These are phyloP conservation scores for Ananas comosus DNA, from an alignment of 176 grass and related monocot species.

Conservation along the genomic window DNA sequence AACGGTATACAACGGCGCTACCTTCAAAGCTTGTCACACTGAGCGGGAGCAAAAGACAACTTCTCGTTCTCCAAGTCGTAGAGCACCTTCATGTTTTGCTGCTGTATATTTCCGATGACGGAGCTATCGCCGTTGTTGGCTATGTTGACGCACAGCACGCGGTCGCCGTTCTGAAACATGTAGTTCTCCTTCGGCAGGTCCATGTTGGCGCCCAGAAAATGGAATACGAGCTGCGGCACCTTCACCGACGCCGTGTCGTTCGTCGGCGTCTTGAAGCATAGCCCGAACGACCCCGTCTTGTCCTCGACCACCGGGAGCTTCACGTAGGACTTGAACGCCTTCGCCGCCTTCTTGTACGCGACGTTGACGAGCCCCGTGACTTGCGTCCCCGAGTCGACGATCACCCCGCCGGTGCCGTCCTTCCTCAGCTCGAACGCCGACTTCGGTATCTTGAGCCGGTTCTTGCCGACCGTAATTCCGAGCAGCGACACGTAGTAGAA, in stretches of 20 bases:
- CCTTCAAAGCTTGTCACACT: constrained; percentile 23
- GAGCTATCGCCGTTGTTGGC: constrained; percentile 11
- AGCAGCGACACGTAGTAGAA: constrained; percentile 53
- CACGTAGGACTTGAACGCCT: constrained; percentile 27
- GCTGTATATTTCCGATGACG: constrained; percentile 23
- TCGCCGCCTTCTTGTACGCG: constrained; percentile 24
- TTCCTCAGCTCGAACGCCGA: constrained; percentile 30
- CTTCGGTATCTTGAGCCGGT: constrained; percentile 33
- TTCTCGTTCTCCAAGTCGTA: constrained; percentile 24
- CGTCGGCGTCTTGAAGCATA: constrained; percentile 18
- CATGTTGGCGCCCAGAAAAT: constrained; percentile 52
- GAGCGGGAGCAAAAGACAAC: constrained; percentile 12
- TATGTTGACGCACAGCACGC: constrained; percentile 33
- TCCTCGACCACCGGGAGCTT: constrained; percentile 24
- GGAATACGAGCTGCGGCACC: constrained; percentile 53
- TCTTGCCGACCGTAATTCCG: constrained; percentile 49
- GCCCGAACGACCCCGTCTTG: background rate
- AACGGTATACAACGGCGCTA: too few relatives aligned
- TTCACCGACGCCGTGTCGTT: constrained; percentile 4
- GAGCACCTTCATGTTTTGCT: constrained; percentile 19
- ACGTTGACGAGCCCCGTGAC: constrained; percentile 26
- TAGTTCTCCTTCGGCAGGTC: constrained; percentile 48
- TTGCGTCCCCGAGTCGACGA: constrained; percentile 67
- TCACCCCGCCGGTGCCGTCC: constrained; percentile 38
- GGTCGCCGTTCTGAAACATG: constrained; percentile 22